Evolutionary conservation across 2,329 filamentous ascomycete genomes (phyloP).

Genomic region (Teratosphaeria nubilosa): DNA sequence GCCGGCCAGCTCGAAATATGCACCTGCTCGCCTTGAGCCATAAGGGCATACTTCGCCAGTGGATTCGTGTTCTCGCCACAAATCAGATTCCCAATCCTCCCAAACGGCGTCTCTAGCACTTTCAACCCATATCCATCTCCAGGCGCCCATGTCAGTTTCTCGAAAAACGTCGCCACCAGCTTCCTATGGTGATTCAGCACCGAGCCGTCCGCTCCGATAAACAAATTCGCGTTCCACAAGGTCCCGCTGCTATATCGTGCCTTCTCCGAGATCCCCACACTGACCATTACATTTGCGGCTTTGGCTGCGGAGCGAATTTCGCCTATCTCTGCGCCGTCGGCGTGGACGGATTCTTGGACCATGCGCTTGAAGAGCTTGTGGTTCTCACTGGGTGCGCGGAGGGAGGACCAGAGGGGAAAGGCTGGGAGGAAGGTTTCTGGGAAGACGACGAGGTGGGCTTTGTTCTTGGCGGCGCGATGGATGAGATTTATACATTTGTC

Average conservation of each 20-base stretch:
- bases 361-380: constrained; percentile 42
- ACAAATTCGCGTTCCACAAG: constrained; percentile 43
- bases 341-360: constrained; percentile 34
- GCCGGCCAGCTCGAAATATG: constrained; percentile 48
- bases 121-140: constrained; percentile 43
- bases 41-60: constrained; percentile 42
- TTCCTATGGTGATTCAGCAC: constrained; percentile 45
- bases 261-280: constrained; percentile 43
- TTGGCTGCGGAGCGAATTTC: constrained; percentile 32
- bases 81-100: constrained; percentile 42
- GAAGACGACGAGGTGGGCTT: constrained; percentile 43
- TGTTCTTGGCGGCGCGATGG: constrained; percentile 31
- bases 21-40: constrained; percentile 46
- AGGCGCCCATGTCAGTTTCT: constrained; percentile 44
- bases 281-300: constrained; percentile 31
- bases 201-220: constrained; percentile 36
- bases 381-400: constrained; percentile 37
- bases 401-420: constrained; percentile 40
- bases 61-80: constrained; percentile 52
- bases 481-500: constrained; percentile 40
- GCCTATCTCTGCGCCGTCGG: constrained; percentile 37
- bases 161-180: constrained; percentile 46
- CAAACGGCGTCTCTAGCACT: constrained; percentile 35
- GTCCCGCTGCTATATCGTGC: constrained; percentile 34
- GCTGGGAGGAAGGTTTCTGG: constrained; percentile 45